Base-by-base conservation (phyloP, 2,329 filamentous ascomycete genomes). In the Metarhizium humberi region DNA sequence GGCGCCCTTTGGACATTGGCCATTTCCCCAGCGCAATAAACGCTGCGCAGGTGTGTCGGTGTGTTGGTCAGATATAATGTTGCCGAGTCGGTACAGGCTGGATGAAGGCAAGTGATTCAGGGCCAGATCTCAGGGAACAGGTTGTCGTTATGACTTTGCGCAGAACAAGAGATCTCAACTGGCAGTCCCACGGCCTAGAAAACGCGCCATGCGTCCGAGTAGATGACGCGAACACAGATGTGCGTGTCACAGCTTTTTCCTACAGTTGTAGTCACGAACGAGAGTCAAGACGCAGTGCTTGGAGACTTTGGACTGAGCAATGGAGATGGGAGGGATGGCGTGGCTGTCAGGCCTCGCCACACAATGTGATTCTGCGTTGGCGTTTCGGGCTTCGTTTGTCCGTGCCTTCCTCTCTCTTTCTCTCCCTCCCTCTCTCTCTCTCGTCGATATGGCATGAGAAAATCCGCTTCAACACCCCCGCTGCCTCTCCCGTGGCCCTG, bases 321-420 rank as follows among this genome's bases (percentile, higher is more conserved):
- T 34, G 32, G 32, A 34, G 32, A 8, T 34, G 48, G 48, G 38
- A 40, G 38, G 42, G 48, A 36, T 20, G 50, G 50, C 45, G 54
- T 56, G 54, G 51, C 51, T 52, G 50, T 42, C 54, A 18, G 46
- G 51, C 50, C 50, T 52, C 46, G 50, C 50, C 50, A 53, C 50
- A 32, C 30, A 50, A 50, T 52, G 50, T 50, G 11, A 50, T 56
- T 56, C 54, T 50, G 55, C 13, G 46, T 25, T 50, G 50, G 38
- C 29, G 55, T 50, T 46, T 47, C 55, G 51, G 55, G 51, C 55
- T 42, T 53, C 46, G 45, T 47, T 53, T 48, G 55, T 49, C 55
- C 51, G 47, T 53, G 48, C 51, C 55, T 49, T 34, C 16, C 38
- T 14, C 38, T 32, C 49, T 43, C 13, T 20, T 16, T 7, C 38